Percentiles rank a stretch among this genome's conserved stretches.
These are phyloP conservation scores for Backusella tuberculispora DNA, from an alignment of 192 early-diverging fungal genomes.

Conservation along the genomic window DNA sequence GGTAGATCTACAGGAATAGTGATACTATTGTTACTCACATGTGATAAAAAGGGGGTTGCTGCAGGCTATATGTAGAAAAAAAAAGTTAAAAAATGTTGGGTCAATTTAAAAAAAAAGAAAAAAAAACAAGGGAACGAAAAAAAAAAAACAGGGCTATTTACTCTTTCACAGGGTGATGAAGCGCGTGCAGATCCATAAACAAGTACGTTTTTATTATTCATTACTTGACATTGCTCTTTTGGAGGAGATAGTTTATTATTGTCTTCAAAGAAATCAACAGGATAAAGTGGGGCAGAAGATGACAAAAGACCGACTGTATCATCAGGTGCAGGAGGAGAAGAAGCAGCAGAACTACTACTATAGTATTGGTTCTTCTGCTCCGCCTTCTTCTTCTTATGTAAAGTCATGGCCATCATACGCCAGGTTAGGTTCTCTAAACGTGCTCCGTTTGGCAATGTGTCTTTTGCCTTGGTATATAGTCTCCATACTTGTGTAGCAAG, in stretches of 20 bases:
- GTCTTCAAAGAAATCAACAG: conserved; percentile 20
- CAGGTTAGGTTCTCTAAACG: conserved; percentile 87
- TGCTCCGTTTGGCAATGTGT: conserved; percentile 73
- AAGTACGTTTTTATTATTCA: conserved; percentile 24
- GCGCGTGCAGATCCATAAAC: conserved; percentile 33
- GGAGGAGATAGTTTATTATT: not conserved
- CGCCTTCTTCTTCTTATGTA: conserved; percentile 45
- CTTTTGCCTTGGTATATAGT: conserved; percentile 82
- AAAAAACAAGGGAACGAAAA: no score
- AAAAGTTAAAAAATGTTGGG: conserved; percentile 15
- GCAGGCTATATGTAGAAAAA: not conserved
- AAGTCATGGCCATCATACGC: conserved; percentile 79
- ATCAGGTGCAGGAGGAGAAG: conserved; percentile 31
- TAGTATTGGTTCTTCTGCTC: not conserved
- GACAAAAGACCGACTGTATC: conserved; percentile 37
- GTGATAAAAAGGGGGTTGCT: conserved; percentile 21
- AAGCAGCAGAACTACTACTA: conserved; percentile 2
- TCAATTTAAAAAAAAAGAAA: not conserved
- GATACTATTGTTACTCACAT: conserved; percentile 24
- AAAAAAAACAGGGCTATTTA: conserved; percentile 3
- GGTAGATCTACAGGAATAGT: conserved; percentile 25
- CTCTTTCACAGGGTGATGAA: conserved; percentile 19
- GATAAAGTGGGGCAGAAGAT: conserved; percentile 44
- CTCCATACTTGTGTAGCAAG: conserved; percentile 70
- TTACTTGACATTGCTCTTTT: conserved; percentile 1